phyloP scores from a whole-genome alignment of 1,284 basidiomycete genomes.

The Ceratobasidium sp. region DNA sequence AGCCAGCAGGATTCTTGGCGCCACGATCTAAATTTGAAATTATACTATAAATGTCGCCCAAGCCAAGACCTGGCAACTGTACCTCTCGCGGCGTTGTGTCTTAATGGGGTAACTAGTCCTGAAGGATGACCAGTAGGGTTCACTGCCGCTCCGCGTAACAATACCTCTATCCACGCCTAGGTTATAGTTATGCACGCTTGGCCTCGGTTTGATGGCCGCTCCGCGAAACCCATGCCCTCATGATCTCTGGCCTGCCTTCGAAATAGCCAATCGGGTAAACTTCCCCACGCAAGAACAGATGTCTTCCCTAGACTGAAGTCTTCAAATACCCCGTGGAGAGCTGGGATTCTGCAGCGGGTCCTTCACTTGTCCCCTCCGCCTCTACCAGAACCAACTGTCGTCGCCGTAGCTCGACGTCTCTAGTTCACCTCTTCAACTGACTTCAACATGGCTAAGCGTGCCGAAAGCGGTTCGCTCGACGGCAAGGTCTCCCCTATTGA shows the following conservation, averaged over 20 bases:
- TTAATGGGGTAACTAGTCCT: not conserved
- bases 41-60: not conserved
- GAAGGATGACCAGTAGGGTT: constrained; percentile 1
- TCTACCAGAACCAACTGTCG: not conserved
- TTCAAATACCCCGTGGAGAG: constrained; percentile 28
- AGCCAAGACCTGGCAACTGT: not conserved
- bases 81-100: not conserved
- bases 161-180: not conserved
- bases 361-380: constrained; percentile 6
- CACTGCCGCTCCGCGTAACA: not conserved
- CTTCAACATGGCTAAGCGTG: constrained; percentile 22
- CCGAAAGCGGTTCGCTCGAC: constrained; percentile 26
- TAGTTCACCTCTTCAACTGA: not conserved
- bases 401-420: not conserved
- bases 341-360: not conserved
- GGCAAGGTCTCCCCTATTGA: constrained; percentile 24
- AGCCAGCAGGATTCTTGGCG: not conserved
- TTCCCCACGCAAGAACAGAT: constrained; percentile 8
- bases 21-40: not conserved
- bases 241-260: not conserved
- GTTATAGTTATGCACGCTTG: not conserved
- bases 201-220: not conserved
- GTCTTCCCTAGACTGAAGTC: not conserved
- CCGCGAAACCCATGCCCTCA: not conserved
- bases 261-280: constrained; percentile 19